A percentile compares a stretch with the other conserved stretches of the same genome.
phyloP scores from a whole-genome alignment of 164 flowering plant genomes.

The Cinnamomum micranthum region DNA sequence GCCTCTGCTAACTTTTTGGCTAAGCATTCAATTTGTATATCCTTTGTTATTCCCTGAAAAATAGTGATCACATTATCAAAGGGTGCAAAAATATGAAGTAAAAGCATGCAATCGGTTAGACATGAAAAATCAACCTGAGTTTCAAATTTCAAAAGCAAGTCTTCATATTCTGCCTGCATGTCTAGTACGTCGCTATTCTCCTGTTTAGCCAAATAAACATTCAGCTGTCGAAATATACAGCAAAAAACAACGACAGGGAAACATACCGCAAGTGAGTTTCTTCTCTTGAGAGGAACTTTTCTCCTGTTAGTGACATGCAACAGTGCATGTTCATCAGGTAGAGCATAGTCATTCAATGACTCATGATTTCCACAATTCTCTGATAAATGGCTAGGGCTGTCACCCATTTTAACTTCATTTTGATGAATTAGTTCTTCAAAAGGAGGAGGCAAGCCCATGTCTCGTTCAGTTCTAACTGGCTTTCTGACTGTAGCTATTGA shows the following conservation, averaged over 20 bases:
- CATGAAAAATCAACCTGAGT: constrained; percentile 45
- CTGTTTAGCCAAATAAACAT: constrained; percentile 31
- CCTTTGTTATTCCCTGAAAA: constrained; percentile 52
- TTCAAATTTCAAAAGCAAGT: constrained; percentile 58
- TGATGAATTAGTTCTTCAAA: constrained; percentile 64
- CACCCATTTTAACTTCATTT: constrained; percentile 21
- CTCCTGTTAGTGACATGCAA: constrained; percentile 81
- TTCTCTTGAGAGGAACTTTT: constrained; percentile 52
- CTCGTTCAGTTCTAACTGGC: constrained; percentile 36
- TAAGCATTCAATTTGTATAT: constrained; percentile 53
- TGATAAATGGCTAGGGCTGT: constrained; percentile 12
- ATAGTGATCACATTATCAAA: background rate
- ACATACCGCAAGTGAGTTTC: constrained; percentile 42
- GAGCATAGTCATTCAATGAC: constrained; percentile 29
- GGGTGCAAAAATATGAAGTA: constrained; percentile 7
- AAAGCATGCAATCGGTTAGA: background rate
- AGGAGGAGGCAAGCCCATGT: constrained; percentile 53
- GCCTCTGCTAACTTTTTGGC: constrained; percentile 44
- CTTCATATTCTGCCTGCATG: constrained; percentile 63
- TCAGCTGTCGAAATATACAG: constrained; percentile 1
- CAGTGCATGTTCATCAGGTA: constrained; percentile 69
- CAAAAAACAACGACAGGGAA: background rate
- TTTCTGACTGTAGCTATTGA: constrained; percentile 31
- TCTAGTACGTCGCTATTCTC: constrained; percentile 42
- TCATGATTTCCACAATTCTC: constrained; percentile 21